Evolutionary conservation across 2,329 filamentous ascomycete species (phyloP).

Genomic region (Alternaria arborescens): DNA sequence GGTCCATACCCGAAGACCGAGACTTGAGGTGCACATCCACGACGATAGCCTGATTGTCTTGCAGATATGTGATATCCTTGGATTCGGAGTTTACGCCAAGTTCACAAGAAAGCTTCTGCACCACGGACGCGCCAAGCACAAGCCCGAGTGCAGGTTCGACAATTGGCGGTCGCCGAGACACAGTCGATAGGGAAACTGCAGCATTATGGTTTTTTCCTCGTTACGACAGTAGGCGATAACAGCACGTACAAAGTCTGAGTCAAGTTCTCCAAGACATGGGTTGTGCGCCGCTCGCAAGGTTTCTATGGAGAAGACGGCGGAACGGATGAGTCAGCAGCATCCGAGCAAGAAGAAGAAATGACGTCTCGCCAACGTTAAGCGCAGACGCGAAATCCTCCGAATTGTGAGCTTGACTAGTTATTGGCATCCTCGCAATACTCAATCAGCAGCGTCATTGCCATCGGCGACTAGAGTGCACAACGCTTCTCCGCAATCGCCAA

Average conservation of each 20-base stretch:
- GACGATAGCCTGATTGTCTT: background rate
- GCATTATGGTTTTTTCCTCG: background rate
- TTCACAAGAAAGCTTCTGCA: background rate
- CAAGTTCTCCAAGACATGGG: background rate
- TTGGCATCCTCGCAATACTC: background rate
- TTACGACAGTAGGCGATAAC: background rate
- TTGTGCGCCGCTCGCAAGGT: background rate
- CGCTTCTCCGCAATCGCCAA: constrained; percentile 14
- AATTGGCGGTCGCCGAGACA: background rate
- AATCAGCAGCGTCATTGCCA: background rate
- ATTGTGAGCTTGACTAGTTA: background rate
- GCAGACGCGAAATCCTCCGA: background rate
- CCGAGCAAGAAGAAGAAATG: constrained; percentile 7
- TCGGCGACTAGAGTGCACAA: background rate
- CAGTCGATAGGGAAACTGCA: background rate
- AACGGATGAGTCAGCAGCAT: constrained; percentile 7
- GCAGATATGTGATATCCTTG: background rate
- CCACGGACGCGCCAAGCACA: background rate
- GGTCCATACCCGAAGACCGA: background rate
- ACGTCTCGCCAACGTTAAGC: constrained; percentile 2
- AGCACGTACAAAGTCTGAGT: background rate
- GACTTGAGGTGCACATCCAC: background rate
- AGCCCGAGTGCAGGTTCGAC: background rate
- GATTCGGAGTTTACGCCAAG: background rate
- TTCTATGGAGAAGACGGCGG: background rate